Percentiles rank a stretch among this genome's conserved stretches.
Evolutionary conservation across 805 yeast genomes (phyloP).

Genomic region (Candida odintsovae): DNA sequence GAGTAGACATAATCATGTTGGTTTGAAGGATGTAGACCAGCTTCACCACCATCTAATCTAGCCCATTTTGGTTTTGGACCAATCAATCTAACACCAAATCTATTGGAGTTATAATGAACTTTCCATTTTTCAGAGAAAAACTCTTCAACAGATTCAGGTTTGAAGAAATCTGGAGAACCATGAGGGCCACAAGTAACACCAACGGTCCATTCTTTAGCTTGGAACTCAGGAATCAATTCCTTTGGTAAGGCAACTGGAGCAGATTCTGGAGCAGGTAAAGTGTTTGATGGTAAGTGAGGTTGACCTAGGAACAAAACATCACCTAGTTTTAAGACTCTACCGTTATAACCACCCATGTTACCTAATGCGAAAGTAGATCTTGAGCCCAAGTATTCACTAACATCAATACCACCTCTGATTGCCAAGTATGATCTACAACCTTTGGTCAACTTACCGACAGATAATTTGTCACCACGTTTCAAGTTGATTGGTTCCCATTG

Average conservation of each 20-base stretch:
- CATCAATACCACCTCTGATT: slow-evolving; percentile 89
- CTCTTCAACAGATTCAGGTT: slow-evolving; percentile 61
- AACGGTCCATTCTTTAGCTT: slow-evolving; percentile 58
- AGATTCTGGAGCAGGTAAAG: slow-evolving; percentile 66
- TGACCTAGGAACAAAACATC: slow-evolving; percentile 87
- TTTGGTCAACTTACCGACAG: slow-evolving; percentile 70
- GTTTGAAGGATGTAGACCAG: slow-evolving; percentile 97
- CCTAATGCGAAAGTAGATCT: slow-evolving; percentile 95
- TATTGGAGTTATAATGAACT: slow-evolving; percentile 93
- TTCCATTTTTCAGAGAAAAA: slow-evolving; percentile 84
- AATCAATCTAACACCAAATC: slow-evolving; percentile 90
- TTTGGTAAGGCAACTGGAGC: slow-evolving; percentile 57
- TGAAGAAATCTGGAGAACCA: slow-evolving; percentile 94
- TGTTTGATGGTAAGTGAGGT: slow-evolving; percentile 60
- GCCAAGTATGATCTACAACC: slow-evolving; percentile 93
- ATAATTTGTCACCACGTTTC: slow-evolving; percentile 68
- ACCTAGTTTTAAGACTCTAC: slow-evolving; percentile 85
- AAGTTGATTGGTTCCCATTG: slow-evolving; percentile 73
- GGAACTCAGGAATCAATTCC: slow-evolving; percentile 29
- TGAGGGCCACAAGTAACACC: slow-evolving; percentile 98
- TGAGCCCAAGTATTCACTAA: slow-evolving; percentile 91
- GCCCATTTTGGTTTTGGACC: slow-evolving; percentile 99
- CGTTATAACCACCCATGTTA: slow-evolving; percentile 88
- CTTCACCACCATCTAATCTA: slow-evolving; percentile 93
- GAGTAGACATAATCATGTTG: slow-evolving; percentile 97